Conservation (phyloP, 2,329 filamentous ascomycete species). For the Colletotrichum sidae region DNA sequence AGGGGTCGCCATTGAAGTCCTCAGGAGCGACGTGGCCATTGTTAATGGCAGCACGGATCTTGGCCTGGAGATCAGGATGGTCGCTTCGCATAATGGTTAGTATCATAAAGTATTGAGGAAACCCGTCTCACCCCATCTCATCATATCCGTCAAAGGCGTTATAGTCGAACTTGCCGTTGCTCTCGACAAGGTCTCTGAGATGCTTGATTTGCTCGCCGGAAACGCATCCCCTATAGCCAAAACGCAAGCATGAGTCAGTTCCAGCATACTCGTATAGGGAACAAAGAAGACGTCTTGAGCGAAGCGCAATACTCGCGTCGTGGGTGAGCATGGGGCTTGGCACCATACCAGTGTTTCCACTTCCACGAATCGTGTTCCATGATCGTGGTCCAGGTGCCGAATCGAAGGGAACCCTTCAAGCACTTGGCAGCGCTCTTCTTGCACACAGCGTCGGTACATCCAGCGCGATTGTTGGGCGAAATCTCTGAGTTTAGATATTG, state of each 20-base stretch:
- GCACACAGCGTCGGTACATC: conserved; percentile 79
- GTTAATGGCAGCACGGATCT: conserved; percentile 77
- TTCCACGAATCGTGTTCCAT: conserved; percentile 72
- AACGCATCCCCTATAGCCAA: conserved; percentile 79
- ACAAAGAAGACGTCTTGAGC: too few relatives aligned
- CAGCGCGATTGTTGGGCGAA: conserved; percentile 77
- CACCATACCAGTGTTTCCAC: conserved; percentile 87
- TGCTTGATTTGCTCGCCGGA: conserved; percentile 80
- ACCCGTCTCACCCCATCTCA: conserved; percentile 65
- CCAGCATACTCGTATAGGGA: neutral
- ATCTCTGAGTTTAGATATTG: conserved; percentile 66
- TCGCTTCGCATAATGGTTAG: conserved; percentile 46
- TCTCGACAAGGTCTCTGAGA: conserved; percentile 67
- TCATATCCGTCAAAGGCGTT: conserved; percentile 84
- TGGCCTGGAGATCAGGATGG: conserved; percentile 74
- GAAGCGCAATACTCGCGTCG: too few relatives aligned
- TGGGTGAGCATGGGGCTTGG: neutral
- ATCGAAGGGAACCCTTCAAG: conserved; percentile 80
- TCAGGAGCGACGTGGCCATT: conserved; percentile 86
- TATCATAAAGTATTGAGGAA: too few relatives aligned
- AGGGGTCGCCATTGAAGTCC: conserved; percentile 87
- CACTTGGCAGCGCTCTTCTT: conserved; percentile 79
- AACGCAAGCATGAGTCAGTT: neutral
- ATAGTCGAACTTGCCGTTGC: conserved; percentile 65
- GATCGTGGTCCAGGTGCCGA: conserved; percentile 78